A percentile compares a stretch with the other conserved stretches of the same genome.
Evolutionary conservation across 768 basidiomycete genomes (phyloP).

Genomic region (Rhizopogon vinicolor): DNA sequence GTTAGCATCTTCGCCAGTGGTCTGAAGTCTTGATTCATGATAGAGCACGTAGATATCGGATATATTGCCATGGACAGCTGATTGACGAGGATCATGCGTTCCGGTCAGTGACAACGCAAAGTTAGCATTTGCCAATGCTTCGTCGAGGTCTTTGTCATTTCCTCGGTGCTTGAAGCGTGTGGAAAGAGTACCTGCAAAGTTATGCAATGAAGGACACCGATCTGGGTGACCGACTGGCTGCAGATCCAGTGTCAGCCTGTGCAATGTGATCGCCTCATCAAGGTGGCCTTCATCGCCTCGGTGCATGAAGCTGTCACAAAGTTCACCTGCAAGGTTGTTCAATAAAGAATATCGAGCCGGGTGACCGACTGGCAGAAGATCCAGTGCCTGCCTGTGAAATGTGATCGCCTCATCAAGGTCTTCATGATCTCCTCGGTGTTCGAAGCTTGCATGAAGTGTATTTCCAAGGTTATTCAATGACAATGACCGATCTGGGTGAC

Average conservation of each 20-base stretch:
- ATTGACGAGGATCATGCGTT: background rate
- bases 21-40: background rate
- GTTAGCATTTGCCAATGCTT: background rate
- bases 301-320: too few relatives aligned
- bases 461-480: too few relatives aligned
- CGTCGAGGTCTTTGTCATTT: background rate
- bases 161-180: background rate
- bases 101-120: too few relatives aligned
- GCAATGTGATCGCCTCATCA: too few relatives aligned
- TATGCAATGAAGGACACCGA: too few relatives aligned
- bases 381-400: conserved; percentile 8
- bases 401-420: conserved; percentile 12
- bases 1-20: background rate
- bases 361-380: conserved; percentile 6
- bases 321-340: too few relatives aligned
- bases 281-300: too few relatives aligned
- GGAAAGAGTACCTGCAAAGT: too few relatives aligned
- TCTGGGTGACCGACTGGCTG: too few relatives aligned
- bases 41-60: background rate
- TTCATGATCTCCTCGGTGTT: background rate
- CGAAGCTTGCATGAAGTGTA: too few relatives aligned
- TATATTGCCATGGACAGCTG: background rate
- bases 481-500: too few relatives aligned
- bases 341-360: background rate
- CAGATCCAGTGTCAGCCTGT: too few relatives aligned